Base-by-base conservation (phyloP, 176 grass and related monocot genomes). In the Guadua angustifolia region DNA sequence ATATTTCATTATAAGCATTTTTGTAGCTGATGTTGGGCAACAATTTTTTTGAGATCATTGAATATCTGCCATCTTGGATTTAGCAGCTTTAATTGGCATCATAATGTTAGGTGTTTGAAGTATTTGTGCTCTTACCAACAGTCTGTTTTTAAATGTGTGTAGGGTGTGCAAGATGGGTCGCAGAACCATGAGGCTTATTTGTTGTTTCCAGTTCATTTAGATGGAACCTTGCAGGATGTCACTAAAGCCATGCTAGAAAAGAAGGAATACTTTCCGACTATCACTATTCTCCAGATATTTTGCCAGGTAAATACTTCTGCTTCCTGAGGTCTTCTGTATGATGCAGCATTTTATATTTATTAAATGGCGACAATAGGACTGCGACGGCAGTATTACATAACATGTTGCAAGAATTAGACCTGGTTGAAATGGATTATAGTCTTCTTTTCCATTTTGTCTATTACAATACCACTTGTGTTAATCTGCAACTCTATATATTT, bases 191-290 rank as follows among this genome's bases (percentile, higher is more conserved):
- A 97, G 78, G 94, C 94, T 60, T 97, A 94, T 85, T 83, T 97
- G 78, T 50, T 97, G 63, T 97, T 97, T 26, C 94, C 94, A 80
- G 92, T 97, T 87, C 90, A 97, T 89, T 88, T 97, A 55, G 94
- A 97, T 55, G 94, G 94, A 69, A 97, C 94, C 6, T 87, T 97
- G 79, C 84, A 82, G 25, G 94, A 97, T 58, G 51, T 83, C 50
- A 75, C 83, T 69, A 92, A 88, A 75, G 81, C 46, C n/a, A 94
- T 92, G 94, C 92, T 85, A 77, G 72, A 74, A 60, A 97, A 87
- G 62, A 94, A 92, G 4, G 94, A 97, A 75, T 87, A 61, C 80
- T 90, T 92, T 45, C 63, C 92, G 35, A 90, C 88, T 47, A 65
- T 79, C 29, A 89, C 73, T 73, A 82, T 97, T 62, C 94, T 97